phyloP scores from a whole-genome alignment of 768 basidiomycete species.

The Tulasnella sp. region DNA sequence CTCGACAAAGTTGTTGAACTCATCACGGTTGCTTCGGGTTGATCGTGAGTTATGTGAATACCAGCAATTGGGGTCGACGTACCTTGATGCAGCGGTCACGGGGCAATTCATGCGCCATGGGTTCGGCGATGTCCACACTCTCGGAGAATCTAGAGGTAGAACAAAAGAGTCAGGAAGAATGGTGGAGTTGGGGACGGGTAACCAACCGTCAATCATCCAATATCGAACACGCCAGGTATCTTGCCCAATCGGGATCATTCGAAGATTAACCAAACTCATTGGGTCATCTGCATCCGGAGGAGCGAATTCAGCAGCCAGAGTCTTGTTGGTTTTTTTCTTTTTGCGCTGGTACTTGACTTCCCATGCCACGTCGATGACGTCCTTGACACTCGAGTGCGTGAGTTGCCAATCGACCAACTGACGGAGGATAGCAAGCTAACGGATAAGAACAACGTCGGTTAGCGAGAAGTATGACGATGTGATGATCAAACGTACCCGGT shows the following conservation, averaged over 20 bases:
- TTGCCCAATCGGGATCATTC: constrained; percentile 61
- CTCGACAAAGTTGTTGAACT: constrained; percentile 52
- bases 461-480: constrained; percentile 17
- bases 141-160: constrained; percentile 53
- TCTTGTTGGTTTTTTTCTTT: constrained; percentile 55
- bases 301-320: constrained; percentile 31
- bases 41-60: neutral
- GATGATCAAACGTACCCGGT: constrained; percentile 46
- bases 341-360: constrained; percentile 73
- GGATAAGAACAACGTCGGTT: constrained; percentile 22
- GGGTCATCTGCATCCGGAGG: constrained; percentile 44
- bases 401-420: constrained; percentile 70
- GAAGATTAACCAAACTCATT: constrained; percentile 49
- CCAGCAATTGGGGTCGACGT: neutral
- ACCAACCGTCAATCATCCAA: constrained; percentile 83
- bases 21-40: constrained; percentile 41
- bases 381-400: constrained; percentile 44
- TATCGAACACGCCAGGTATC: constrained; percentile 64
- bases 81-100: constrained; percentile 3
- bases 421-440: constrained; percentile 67
- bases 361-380: constrained; percentile 71
- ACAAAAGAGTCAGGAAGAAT: neutral
- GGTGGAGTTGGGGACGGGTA: constrained; percentile 29
- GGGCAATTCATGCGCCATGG: constrained; percentile 80
- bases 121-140: constrained; percentile 72